phyloP scores from a whole-genome alignment of 805 yeast species.

The Candida vaughaniae region DNA sequence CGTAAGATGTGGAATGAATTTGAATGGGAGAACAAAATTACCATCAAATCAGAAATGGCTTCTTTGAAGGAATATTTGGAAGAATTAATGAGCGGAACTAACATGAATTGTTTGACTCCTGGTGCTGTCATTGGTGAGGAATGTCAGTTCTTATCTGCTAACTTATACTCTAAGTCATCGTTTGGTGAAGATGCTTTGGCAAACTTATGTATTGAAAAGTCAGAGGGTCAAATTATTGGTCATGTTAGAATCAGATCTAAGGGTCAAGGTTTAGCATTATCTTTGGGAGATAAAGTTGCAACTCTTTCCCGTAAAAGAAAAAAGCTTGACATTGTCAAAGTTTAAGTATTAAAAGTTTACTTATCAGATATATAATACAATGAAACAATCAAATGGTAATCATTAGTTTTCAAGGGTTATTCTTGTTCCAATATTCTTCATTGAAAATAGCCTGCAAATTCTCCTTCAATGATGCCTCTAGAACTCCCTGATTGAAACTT shows the following conservation, averaged over 20 bases:
- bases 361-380: conserved; percentile 1
- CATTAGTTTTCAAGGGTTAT: conserved; percentile 6
- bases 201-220: conserved; percentile 87
- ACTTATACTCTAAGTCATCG: conserved; percentile 84
- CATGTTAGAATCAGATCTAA: conserved; percentile 95
- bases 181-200: conserved; percentile 99
- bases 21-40: conserved; percentile 98
- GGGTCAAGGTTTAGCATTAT: conserved; percentile 95
- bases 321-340: conserved; percentile 16
- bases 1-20: conserved; percentile 99
- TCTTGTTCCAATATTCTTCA: conserved; percentile 6
- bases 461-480: conserved; percentile 8
- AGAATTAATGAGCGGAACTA: conserved; percentile 75
- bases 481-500: conserved; percentile 11
- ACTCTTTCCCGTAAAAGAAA: conserved; percentile 59
- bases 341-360: no score
- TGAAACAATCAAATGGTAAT: conserved; percentile 1
- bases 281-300: conserved; percentile 93
- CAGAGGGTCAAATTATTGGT: conserved; percentile 78
- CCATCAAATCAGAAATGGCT: conserved; percentile 67
- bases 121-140: conserved; percentile 88
- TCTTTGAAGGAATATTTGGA: conserved; percentile 77
- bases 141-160: conserved; percentile 91
- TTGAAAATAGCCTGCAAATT: conserved; percentile 9
- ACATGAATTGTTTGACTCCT: conserved; percentile 91